Evolutionary conservation across 208 protist genomes (phyloP).

Genomic region (Leishmania mexicana): DNA sequence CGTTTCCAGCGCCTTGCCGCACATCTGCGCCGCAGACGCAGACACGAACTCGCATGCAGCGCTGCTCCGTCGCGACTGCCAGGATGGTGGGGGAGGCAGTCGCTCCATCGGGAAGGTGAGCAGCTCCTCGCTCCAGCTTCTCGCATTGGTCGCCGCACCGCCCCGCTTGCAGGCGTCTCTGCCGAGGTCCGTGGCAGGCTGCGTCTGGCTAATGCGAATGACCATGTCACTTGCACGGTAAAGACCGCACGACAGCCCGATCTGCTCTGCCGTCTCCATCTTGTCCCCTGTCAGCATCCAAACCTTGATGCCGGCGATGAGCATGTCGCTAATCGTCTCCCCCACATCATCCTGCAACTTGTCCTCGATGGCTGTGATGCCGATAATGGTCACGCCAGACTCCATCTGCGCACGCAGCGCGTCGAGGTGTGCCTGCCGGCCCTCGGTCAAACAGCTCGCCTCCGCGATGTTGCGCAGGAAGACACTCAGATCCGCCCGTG

Average conservation of each 20-base stretch:
- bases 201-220: conserved; percentile 39
- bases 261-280: conserved; percentile 97
- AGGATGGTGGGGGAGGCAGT: conserved; percentile 1
- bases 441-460: conserved; percentile 40
- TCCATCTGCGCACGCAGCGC: conserved; percentile 80
- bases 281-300: conserved; percentile 99
- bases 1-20: conserved; percentile 18
- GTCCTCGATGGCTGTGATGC: conserved; percentile 97
- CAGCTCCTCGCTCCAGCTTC: conserved; percentile 20
- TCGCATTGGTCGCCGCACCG: not conserved
- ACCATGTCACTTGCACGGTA: conserved; percentile 56
- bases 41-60: not conserved
- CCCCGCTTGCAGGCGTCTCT: conserved; percentile 6
- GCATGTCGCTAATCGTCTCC: conserved; percentile 80
- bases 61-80: not conserved
- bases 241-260: conserved; percentile 83
- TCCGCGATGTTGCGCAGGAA: conserved; percentile 42
- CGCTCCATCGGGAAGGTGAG: conserved; percentile 18
- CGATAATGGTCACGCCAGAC: conserved; percentile 80
- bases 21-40: not conserved
- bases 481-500: conserved; percentile 33
- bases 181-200: not conserved
- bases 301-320: conserved; percentile 86
- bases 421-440: conserved; percentile 52
- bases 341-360: conserved; percentile 96